A percentile compares a stretch with the other conserved stretches of the same genome.
These are phyloP conservation scores for Debaryomyces subglobosus DNA, from an alignment of 1,139 yeast genomes.

Conservation along the genomic window DNA sequence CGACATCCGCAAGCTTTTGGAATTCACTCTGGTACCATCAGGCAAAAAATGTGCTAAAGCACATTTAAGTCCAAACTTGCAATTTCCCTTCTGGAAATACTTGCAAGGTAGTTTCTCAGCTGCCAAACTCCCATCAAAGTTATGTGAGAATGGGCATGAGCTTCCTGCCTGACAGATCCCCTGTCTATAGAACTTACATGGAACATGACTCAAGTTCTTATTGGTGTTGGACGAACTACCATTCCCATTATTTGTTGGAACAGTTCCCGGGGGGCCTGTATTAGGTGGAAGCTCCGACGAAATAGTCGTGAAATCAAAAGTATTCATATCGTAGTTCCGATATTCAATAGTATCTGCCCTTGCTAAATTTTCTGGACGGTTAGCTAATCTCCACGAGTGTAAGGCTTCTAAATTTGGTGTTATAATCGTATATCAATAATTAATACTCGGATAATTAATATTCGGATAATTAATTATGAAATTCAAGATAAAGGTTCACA, in stretches of 20 bases:
- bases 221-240: conserved; percentile 18
- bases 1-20: conserved; percentile 27
- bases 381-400: neutral
- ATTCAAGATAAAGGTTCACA: neutral
- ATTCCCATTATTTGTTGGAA: conserved; percentile 19
- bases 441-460: neutral
- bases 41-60: conserved; percentile 90
- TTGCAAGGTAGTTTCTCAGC: conserved; percentile 82
- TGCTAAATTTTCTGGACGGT: neutral
- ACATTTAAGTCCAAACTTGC: conserved; percentile 91
- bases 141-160: conserved; percentile 90
- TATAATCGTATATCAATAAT: neutral
- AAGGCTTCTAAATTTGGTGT: neutral
- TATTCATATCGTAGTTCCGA: conserved; percentile 8
- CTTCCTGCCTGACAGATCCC: conserved; percentile 95
- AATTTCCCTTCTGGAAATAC: conserved; percentile 91
- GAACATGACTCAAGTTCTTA: conserved; percentile 80
- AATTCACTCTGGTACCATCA: conserved; percentile 81
- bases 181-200: conserved; percentile 89
- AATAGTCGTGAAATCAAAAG: conserved; percentile 10
- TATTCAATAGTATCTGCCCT: neutral
- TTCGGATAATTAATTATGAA: neutral
- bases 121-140: conserved; percentile 57
- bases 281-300: conserved; percentile 37
- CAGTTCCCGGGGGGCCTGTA: conserved; percentile 46